These are phyloP conservation scores for Corylus avellana DNA, from an alignment of 306 rosid genomes.

Conservation along the genomic window DNA sequence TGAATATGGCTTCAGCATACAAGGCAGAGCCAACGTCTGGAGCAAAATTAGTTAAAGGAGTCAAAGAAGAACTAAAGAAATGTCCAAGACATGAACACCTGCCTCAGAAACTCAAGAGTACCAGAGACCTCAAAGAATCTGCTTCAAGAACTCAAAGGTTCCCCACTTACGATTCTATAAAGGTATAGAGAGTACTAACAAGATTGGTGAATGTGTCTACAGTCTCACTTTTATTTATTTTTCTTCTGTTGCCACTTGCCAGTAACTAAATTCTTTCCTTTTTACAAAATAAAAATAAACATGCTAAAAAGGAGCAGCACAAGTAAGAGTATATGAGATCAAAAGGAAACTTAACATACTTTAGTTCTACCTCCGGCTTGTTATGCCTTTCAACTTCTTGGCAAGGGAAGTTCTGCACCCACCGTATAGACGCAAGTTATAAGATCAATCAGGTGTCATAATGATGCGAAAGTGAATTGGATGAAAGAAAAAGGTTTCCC, in stretches of 20 bases:
- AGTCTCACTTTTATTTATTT: neutral
- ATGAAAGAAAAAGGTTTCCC: neutral
- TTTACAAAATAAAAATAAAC: neutral
- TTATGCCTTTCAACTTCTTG: slow-evolving; percentile 99
- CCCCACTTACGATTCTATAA: neutral
- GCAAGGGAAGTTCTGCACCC: slow-evolving; percentile 85
- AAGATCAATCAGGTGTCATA: neutral
- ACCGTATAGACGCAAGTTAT: neutral
- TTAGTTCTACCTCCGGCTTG: slow-evolving; percentile 95
- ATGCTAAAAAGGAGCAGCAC: neutral
- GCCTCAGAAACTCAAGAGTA: neutral
- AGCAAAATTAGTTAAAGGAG: neutral
- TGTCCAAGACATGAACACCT: neutral
- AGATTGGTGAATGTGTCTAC: neutral
- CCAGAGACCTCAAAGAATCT: neutral
- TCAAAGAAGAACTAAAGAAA: neutral
- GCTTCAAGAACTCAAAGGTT: neutral
- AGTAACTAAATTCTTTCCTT: neutral
- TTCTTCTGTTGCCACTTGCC: neutral
- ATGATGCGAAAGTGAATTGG: neutral
- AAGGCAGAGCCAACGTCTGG: neutral
- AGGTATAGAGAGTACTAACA: neutral
- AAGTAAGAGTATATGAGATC: slow-evolving; percentile 11
- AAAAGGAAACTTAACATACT: slow-evolving; percentile 48
- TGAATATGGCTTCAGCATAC: neutral